phyloP scores from a whole-genome alignment of 2,329 filamentous ascomycete genomes.

The Cercospora canescens region DNA sequence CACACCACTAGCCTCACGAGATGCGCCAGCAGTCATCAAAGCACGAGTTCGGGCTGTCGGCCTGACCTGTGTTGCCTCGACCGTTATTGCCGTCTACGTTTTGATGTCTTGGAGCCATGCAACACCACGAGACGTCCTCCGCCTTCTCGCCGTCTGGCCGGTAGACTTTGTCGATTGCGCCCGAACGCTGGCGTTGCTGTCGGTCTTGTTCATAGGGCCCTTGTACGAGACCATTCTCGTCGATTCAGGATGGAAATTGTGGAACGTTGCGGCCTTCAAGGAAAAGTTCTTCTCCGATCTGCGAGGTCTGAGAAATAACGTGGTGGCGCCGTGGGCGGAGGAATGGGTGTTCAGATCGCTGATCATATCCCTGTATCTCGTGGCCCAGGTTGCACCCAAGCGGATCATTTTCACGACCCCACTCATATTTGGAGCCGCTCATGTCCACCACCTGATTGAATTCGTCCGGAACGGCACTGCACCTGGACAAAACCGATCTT shows the following conservation, averaged over 20 bases:
- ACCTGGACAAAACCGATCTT: conserved; percentile 41
- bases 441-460: conserved; percentile 95
- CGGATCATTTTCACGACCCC: conserved; percentile 79
- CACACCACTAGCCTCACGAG: conserved; percentile 74
- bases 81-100: conserved; percentile 65
- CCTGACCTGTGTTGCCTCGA: conserved; percentile 70
- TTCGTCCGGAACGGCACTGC: conserved; percentile 74
- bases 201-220: conserved; percentile 78
- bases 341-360: conserved; percentile 91
- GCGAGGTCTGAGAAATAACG: conserved; percentile 82
- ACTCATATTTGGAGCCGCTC: conserved; percentile 87
- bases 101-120: conserved; percentile 57
- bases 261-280: conserved; percentile 52
- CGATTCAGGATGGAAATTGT: conserved; percentile 64
- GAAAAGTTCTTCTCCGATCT: conserved; percentile 67
- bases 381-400: conserved; percentile 57
- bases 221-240: conserved; percentile 77
- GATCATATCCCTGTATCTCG: conserved; percentile 77
- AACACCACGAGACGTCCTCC: conserved; percentile 58
- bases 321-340: conserved; percentile 85
- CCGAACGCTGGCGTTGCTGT: conserved; percentile 68
- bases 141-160: conserved; percentile 80
- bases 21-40: conserved; percentile 86
- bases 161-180: conserved; percentile 52
- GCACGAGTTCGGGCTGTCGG: conserved; percentile 80